Percentiles rank a stretch among this genome's conserved stretches.
Conservation (phyloP, 169 alveolate species). For the Eimeria nieschulzi region DNA sequence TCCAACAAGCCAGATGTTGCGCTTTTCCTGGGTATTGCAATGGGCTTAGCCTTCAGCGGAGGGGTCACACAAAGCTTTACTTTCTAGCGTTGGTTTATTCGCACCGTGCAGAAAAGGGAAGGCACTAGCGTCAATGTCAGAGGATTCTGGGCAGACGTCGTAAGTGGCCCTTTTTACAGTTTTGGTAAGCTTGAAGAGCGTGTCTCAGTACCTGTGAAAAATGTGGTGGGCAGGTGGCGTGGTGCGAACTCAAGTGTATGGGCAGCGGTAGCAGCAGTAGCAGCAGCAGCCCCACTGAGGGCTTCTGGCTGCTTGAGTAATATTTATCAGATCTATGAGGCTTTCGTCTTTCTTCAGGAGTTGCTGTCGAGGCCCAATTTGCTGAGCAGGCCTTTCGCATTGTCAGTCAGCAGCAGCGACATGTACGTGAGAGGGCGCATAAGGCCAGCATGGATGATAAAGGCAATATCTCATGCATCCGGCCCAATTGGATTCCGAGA, state of each 20-base stretch:
- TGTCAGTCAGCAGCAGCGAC: constrained; percentile 6
- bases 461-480: not conserved
- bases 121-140: constrained; percentile 84
- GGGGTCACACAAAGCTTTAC: not conserved
- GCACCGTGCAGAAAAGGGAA: constrained; percentile 25
- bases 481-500: not conserved
- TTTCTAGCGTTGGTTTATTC: not conserved
- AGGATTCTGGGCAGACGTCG: constrained; percentile 92
- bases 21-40: not conserved
- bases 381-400: constrained; percentile 12
- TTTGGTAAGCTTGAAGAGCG: constrained; percentile 2
- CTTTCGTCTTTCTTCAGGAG: constrained; percentile 79
- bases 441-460: no score
- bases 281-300: not conserved
- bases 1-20: not conserved
- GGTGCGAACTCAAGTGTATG: not conserved
- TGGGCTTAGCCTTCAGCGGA: not conserved
- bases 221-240: not conserved
- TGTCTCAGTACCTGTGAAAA: no score
- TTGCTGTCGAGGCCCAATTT: not conserved
- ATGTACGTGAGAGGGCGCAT: not conserved
- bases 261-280: constrained; percentile 15
- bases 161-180: constrained; percentile 84
- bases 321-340: not conserved
- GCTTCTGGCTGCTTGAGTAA: not conserved